A percentile compares a stretch with the other conserved stretches of the same genome.
Evolutionary conservation across 768 basidiomycete genomes (phyloP).

Genomic region (Porphyrellus cyaneotinctus): DNA sequence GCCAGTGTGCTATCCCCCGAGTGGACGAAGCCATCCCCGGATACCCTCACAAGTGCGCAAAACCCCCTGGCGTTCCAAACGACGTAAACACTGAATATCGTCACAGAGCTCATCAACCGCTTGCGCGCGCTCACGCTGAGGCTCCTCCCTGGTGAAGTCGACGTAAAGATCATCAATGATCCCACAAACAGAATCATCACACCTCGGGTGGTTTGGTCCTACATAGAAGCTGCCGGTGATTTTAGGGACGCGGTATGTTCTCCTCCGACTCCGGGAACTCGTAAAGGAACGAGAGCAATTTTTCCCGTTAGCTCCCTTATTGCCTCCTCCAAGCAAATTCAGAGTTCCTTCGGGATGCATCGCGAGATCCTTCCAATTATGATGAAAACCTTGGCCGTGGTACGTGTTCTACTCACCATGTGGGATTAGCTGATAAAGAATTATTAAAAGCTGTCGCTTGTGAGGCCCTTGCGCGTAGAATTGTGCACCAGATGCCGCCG

Average conservation of each 20-base stretch:
- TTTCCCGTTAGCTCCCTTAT: constrained; percentile 62
- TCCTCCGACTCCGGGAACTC: not conserved
- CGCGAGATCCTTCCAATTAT: constrained; percentile 78
- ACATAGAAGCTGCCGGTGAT: constrained; percentile 78
- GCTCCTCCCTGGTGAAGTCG: constrained; percentile 80
- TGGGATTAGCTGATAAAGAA: not conserved
- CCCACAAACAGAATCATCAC: constrained; percentile 85
- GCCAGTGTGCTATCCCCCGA: constrained; percentile 42
- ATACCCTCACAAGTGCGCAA: constrained; percentile 71
- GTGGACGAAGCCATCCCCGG: constrained; percentile 57
- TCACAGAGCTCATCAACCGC: constrained; percentile 73
- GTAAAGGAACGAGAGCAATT: not conserved
- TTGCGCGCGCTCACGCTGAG: constrained; percentile 70
- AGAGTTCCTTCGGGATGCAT: constrained; percentile 79
- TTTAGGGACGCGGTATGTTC: constrained; percentile 73
- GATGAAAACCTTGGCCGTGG: constrained; percentile 83
- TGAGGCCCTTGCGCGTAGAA: constrained; percentile 76
- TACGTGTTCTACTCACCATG: constrained; percentile 26
- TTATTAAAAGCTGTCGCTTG: constrained; percentile 62
- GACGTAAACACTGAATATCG: not conserved
- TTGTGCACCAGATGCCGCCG: constrained; percentile 64
- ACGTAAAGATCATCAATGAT: constrained; percentile 57
- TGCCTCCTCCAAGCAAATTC: constrained; percentile 72
- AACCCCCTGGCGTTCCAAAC: not conserved
- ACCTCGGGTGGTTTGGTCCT: constrained; percentile 72